Conservation (phyloP, 2,329 filamentous ascomycete genomes). For the Tolypocladium pustulatum region DNA sequence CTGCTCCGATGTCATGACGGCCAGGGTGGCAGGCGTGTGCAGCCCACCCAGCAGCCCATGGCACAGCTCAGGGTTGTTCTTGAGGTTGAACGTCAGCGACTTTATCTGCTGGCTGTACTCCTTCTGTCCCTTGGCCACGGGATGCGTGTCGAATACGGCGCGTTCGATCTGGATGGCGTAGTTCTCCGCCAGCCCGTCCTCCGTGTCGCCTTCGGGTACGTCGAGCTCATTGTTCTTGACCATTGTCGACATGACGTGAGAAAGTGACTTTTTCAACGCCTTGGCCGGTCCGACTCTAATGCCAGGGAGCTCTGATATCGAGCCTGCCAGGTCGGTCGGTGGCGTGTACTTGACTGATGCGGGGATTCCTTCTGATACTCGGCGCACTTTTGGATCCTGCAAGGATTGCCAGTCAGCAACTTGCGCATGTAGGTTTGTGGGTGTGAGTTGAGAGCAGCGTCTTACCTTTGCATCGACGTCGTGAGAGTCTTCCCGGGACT, state of each 20-base stretch:
- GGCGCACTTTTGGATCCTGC: constrained; percentile 37
- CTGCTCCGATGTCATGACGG: constrained; percentile 81
- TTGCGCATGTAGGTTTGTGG: not conserved
- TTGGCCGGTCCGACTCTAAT: constrained; percentile 59
- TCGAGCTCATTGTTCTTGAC: constrained; percentile 55
- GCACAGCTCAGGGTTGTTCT: constrained; percentile 73
- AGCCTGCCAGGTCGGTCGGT: constrained; percentile 39
- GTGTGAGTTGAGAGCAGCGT: not conserved
- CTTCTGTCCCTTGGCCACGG: constrained; percentile 30
- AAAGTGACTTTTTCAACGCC: constrained; percentile 59
- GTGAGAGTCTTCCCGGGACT: constrained; percentile 45
- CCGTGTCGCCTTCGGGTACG: constrained; percentile 52
- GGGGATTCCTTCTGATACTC: constrained; percentile 38
- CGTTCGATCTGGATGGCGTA: constrained; percentile 75
- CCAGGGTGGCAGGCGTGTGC: constrained; percentile 64
- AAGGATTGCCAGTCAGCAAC: not conserved
- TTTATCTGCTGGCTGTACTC: constrained; percentile 57
- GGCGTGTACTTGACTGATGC: constrained; percentile 30
- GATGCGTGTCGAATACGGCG: constrained; percentile 47
- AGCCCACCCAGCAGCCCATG: constrained; percentile 63
- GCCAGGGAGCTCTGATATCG: constrained; percentile 46
- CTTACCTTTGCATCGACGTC: constrained; percentile 41
- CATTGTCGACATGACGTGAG: constrained; percentile 53
- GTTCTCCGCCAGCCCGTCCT: constrained; percentile 54
- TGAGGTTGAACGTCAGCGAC: constrained; percentile 74